Evolutionary conservation across 257 asterid species (phyloP), one percentile per base, ranked within the genome.

Genomic region (Solanum piurae): DNA sequence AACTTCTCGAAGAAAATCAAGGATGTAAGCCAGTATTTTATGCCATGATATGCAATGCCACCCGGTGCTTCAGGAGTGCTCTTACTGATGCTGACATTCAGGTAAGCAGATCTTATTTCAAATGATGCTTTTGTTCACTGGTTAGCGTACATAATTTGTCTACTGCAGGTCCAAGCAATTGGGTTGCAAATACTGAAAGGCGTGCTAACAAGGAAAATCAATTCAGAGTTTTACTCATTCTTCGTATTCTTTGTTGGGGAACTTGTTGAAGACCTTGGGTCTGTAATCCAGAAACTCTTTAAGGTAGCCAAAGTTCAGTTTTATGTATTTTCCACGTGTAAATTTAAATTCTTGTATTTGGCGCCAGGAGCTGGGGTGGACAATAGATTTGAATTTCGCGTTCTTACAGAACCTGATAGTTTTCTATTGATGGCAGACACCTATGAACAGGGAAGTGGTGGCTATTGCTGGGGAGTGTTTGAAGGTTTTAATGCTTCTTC

Each of bases 381-480:
- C 31, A 12, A 31, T 60, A 27, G 44, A 29, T 52, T 82, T 82
- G 31, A 49, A 52, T 49, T 46, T 49, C 12, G 33, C 34, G 29
- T 58, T 20, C 83, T 80, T 72, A 37, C 84, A 89, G 80, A 87
- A 84, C 76, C 89, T 64, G 73, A 90, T 66, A 86, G 23, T 86
- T 87, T 60, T 86, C 86, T 72, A 86, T 88, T 93, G 90, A 72
- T 90, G 62, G 34, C 98, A 97, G 99, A 94, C 86, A 84, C 91
- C 92, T 31, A 90, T 92, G 40, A 92, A 89, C 89, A 90, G 93
- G 93, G 98, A 95, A 94, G 94, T 93, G 83, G 93, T 92, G 88
- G 91, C 94, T 46, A 90, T 96, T 88, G 93, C 93, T 82, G 98
- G 98, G 88, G 99, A 97, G 93, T 95, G 99, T 90, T 92, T 97